Evolutionary conservation across 768 basidiomycete genomes (phyloP).

Genomic region (Gymnopilus junonius): DNA sequence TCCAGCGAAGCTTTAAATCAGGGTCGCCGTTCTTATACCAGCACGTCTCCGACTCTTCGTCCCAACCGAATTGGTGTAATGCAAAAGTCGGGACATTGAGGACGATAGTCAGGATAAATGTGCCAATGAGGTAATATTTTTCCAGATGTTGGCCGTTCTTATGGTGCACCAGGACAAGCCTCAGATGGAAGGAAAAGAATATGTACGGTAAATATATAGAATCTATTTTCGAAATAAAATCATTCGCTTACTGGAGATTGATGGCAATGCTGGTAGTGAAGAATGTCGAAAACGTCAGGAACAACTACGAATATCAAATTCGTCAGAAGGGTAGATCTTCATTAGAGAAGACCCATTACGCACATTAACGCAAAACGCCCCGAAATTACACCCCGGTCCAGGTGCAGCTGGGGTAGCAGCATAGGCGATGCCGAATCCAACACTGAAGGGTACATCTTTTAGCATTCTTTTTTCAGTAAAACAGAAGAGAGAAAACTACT

Average conservation of each 20-base stretch:
- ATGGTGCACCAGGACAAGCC: not conserved
- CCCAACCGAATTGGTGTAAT: not conserved
- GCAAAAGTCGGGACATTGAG: not conserved
- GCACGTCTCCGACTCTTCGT: not conserved
- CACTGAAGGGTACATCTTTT: not conserved
- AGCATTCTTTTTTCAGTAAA: not conserved
- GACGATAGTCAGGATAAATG: not conserved
- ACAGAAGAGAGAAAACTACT: not conserved
- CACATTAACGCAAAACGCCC: not conserved
- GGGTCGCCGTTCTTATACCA: not conserved
- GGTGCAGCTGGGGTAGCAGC: not conserved
- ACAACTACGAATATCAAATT: not conserved
- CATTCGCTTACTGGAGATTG: not conserved
- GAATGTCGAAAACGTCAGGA: not conserved
- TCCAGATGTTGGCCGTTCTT: not conserved
- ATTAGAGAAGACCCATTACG: not conserved
- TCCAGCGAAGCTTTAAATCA: not conserved
- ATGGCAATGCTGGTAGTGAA: not conserved
- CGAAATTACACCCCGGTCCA: not conserved
- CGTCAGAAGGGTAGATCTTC: not conserved
- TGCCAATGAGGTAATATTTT: not conserved
- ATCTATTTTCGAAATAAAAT: not conserved
- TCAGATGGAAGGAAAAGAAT: not conserved
- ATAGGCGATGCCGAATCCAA: not conserved
- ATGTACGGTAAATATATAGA: not conserved